Percentiles rank a stretch among this genome's conserved stretches.
These are phyloP conservation scores for Xylaria acuta DNA, from an alignment of 495 filamentous ascomycete species.

Conservation along the genomic window DNA sequence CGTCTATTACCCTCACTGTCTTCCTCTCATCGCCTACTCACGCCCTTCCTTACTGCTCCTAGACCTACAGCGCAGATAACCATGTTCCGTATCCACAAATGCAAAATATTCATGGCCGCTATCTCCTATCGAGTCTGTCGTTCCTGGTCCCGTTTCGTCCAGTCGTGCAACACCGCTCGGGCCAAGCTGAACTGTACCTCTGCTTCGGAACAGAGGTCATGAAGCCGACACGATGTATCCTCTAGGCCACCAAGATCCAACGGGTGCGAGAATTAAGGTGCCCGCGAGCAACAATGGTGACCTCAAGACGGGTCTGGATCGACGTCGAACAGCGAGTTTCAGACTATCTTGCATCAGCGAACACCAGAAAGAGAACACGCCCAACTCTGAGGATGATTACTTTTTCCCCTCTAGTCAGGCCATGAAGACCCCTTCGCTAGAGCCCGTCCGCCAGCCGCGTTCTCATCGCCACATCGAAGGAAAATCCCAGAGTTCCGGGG, in stretches of 20 bases:
- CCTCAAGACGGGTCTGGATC: constrained; percentile 21
- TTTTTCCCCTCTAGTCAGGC: constrained; percentile 25
- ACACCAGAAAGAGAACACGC: constrained; percentile 36
- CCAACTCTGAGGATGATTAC: constrained; percentile 36
- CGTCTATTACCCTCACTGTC: too few species aligned
- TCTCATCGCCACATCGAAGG: constrained; percentile 23
- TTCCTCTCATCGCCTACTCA: background rate
- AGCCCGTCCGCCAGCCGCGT: constrained; percentile 21
- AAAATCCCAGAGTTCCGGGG: constrained; percentile 28
- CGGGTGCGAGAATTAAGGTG: background rate
- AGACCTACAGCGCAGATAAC: background rate
- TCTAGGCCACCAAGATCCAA: constrained; percentile 9
- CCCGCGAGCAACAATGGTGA: background rate
- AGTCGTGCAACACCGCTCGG: constrained; percentile 8
- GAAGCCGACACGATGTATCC: constrained; percentile 15
- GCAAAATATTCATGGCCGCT: constrained; percentile 10
- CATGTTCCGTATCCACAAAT: constrained; percentile 23
- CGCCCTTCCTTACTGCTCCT: background rate
- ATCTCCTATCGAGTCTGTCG: background rate
- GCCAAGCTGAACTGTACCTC: constrained; percentile 19
- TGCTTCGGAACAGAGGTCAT: background rate
- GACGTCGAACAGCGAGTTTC: constrained; percentile 31
- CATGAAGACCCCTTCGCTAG: constrained; percentile 18
- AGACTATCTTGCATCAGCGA: constrained; percentile 35
- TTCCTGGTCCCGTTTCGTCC: background rate